Base-by-base conservation (phyloP, 192 early-diverging fungal species). In the Martensiomyces pterosporus region DNA sequence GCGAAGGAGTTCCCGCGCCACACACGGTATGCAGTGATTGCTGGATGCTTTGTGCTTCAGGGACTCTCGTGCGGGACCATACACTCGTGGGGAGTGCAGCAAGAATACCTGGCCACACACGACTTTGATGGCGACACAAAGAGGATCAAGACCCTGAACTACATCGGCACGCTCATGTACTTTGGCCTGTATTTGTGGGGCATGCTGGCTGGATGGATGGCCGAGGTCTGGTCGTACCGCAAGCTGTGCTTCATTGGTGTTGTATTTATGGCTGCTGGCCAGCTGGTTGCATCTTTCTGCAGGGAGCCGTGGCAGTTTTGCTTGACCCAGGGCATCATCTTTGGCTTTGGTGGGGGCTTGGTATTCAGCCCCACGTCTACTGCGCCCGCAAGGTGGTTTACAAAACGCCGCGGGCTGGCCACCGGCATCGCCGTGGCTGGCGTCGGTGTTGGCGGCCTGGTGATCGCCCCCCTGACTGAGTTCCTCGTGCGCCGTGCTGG, bases 371-470 rank as follows among this genome's bases (percentile, higher is more conserved):
- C 79, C 13, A 67, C 64, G 8, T 50, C 79, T 8, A 58, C 62
- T 10, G 36, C 76, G 3, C 79, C 80, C 4, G 55, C 74, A 4
- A 76, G 80, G 52, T 82, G 69, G 72, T 82, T 79, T 45, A 51
- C 29, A 14, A 67, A 47, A 14, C 46, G 57, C 21, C 70, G 80
- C 18, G 65, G 66, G 0, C 39, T 82, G 9, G 80, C 72, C 4
- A 79, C 77, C 16, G 79, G 79, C 1, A 43, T 80, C 17, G 73
- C 79, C 4, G 77, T 82, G 1, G 72, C 74, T n/a, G 80, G 80
- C 0, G 68, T 75, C 3, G 80, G 80, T 13, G 50, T 70, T 17
- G 79, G 79, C 26, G 79, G 77, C 8, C 60, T 81, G 1, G 67
- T 61, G 24, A 14, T 82, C 32, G 64, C 68, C 0, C 80, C 79